phyloP scores from a whole-genome alignment of 139 green algal species.

The Micromonas commoda region DNA sequence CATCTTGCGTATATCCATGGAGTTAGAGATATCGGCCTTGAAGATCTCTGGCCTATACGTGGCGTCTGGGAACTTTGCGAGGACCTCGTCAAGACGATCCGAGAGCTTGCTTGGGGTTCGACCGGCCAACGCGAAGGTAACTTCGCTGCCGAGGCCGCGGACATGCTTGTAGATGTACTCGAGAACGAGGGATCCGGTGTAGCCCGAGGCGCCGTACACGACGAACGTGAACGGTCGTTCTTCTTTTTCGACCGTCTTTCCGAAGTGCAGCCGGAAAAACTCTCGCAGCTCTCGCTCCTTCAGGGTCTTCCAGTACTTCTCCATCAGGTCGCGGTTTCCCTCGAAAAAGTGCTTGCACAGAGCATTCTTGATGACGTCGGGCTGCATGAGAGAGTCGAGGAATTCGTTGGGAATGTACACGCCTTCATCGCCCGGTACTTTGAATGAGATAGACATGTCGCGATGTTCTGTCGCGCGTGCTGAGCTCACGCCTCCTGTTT shows the following conservation, averaged over 20 bases:
- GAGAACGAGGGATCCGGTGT: conserved; percentile 25
- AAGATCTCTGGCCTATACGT: conserved; percentile 12
- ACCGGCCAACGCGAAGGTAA: conserved; percentile 20
- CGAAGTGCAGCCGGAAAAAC: conserved; percentile 17
- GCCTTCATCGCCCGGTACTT: background rate
- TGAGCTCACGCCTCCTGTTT: too few species aligned
- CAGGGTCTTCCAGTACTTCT: background rate
- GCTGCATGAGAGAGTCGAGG: background rate
- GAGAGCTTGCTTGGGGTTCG: background rate
- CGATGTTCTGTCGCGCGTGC: too few species aligned
- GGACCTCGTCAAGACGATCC: background rate
- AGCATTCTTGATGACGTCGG: background rate
- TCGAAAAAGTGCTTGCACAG: conserved; percentile 9
- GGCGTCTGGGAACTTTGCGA: background rate
- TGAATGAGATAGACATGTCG: background rate
- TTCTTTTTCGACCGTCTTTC: background rate
- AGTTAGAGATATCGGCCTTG: background rate
- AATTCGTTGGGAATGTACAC: background rate
- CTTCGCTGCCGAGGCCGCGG: background rate
- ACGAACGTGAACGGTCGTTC: conserved; percentile 23
- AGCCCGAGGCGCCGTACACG: conserved; percentile 23
- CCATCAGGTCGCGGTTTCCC: background rate
- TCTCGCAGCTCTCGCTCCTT: conserved; percentile 13
- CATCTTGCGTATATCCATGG: conserved; percentile 1
- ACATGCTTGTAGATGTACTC: conserved; percentile 29